These are phyloP conservation scores for Rutidosis leptorrhynchoides DNA, from an alignment of 129 eudicot genomes.

Conservation along the genomic window DNA sequence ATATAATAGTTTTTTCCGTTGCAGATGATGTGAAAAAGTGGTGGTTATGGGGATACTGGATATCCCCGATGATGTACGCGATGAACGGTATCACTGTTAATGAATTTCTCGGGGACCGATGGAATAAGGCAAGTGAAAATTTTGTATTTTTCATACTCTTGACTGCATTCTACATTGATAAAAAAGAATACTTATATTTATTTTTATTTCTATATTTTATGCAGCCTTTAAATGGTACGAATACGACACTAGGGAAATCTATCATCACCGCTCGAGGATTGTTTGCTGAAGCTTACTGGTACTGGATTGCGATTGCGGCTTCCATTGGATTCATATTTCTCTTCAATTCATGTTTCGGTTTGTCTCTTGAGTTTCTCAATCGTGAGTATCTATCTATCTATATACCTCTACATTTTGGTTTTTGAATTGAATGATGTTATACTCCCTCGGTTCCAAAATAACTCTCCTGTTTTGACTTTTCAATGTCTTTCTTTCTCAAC, in stretches of 20 bases:
- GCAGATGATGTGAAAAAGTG: conserved; percentile 45
- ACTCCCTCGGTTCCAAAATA: no score
- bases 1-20: not conserved
- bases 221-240: conserved; percentile 15
- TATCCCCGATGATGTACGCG: conserved; percentile 65
- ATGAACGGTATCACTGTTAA: conserved; percentile 53
- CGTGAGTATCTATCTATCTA: conserved; percentile 41
- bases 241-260: conserved; percentile 37
- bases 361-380: conserved; percentile 48
- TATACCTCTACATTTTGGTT: not conserved
- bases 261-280: conserved; percentile 57
- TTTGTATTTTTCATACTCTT: not conserved
- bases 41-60: conserved; percentile 65
- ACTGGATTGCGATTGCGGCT: conserved; percentile 61
- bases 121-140: conserved; percentile 44
- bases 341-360: conserved; percentile 41
- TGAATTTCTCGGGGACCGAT: conserved; percentile 49
- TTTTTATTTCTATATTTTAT: conserved; percentile 1
- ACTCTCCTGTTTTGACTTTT: no score
- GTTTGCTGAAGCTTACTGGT: conserved; percentile 61
- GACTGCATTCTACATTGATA: not conserved
- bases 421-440: not conserved
- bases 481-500: no score
- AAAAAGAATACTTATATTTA: no score
- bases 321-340: conserved; percentile 47